phyloP scores from a whole-genome alignment of 2,329 filamentous ascomycete genomes.

The Cladosporium sp. region DNA sequence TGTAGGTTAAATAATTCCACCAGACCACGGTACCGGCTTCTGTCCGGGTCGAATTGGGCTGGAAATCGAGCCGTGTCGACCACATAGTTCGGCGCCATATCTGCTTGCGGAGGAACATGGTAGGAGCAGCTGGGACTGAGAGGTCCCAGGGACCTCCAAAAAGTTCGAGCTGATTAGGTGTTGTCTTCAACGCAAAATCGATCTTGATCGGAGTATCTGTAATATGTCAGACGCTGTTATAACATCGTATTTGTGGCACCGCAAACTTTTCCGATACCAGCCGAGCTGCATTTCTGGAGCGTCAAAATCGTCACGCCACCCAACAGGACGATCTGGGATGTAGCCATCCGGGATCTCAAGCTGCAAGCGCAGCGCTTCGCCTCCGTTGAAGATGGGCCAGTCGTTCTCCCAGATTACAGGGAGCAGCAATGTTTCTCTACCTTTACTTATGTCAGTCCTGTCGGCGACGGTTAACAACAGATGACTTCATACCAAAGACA shows the following conservation, averaged over 20 bases:
- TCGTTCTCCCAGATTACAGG: conserved; percentile 48
- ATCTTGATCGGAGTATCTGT: conserved; percentile 46
- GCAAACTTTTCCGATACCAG: conserved; percentile 39
- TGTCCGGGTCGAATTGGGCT: conserved; percentile 38
- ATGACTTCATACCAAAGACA: conserved; percentile 36
- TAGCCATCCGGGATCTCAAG: conserved; percentile 28
- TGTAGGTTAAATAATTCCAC: conserved; percentile 50
- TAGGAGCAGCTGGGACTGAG: conserved; percentile 47
- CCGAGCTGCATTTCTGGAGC: conserved; percentile 29
- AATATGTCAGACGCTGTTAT: background rate
- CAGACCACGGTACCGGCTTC: conserved; percentile 54
- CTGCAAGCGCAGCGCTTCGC: conserved; percentile 34
- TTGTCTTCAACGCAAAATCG: conserved; percentile 45
- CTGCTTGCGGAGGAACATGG: conserved; percentile 54
- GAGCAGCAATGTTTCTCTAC: conserved; percentile 49
- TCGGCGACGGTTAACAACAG: too few relatives aligned
- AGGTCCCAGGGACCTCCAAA: conserved; percentile 52
- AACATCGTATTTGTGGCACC: background rate
- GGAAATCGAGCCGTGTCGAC: conserved; percentile 44
- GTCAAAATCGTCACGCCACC: conserved; percentile 39
- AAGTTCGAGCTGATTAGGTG: conserved; percentile 43
- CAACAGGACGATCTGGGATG: conserved; percentile 17
- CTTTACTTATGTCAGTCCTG: too few relatives aligned
- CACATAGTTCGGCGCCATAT: conserved; percentile 42
- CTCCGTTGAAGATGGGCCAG: conserved; percentile 50